Base-by-base conservation (phyloP, 768 basidiomycete species). In the Boletus tomentosulus region DNA sequence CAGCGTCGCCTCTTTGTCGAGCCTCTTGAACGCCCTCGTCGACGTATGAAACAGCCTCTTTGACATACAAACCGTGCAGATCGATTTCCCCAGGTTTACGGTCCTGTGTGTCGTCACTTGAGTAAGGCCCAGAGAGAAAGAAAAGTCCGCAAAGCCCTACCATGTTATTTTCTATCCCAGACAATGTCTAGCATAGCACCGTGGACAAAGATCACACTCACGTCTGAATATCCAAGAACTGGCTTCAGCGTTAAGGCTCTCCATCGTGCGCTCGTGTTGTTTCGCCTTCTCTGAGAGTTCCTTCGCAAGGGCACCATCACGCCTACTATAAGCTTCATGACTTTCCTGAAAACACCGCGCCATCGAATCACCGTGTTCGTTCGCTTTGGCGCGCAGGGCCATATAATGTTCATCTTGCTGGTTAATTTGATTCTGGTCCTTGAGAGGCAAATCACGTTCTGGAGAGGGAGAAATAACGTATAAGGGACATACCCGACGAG, bases 41-140 rank as follows among this genome's bases (percentile, higher is more conserved):
- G 2, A 83, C 85, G 49, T 78, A 79, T 41, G 79, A 74, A 46
- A 96, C 83, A 22, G 94, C 92, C 71, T 98, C 96, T 65, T 92
- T 92, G 56, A 96, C 94, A 68, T 91, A 96, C 4, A 98, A 73
- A 2, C 92, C 95, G 64, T 98, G 95, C 24, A 98, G 73, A 69
- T 98, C 91, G 43, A 97, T 74, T 67, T 93, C 89, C 2, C 86
- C 89, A 0, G 78, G 78, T 54, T 79, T 69, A 48, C 85, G 84
- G 56, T 88, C 83, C 81, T 86, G 62, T 57, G 1, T n/a, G 15
- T 7, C 22, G 16, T 27, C 27, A 19, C 22, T 38, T 48, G 11
- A 48, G 38, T 39, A 11, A 37, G 45, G 11, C 2, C 37, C 25
- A 19, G 8, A 42, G 12, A 25, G 8, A 47, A 44, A 19, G 0